These are phyloP conservation scores for Epichloe gansuensis DNA, from an alignment of 2,329 filamentous ascomycete species.

Conservation along the genomic window DNA sequence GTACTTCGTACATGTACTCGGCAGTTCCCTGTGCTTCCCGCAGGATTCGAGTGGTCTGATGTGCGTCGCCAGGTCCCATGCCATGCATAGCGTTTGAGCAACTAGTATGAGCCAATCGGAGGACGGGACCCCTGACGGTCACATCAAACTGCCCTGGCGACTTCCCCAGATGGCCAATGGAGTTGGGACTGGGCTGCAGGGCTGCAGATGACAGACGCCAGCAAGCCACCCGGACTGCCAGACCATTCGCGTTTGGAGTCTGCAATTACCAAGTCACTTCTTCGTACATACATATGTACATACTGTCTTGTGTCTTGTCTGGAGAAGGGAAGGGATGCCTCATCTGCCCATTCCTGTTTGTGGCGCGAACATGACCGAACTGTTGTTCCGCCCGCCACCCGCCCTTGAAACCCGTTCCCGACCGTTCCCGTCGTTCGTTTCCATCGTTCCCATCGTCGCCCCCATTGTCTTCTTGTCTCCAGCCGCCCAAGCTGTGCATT, in stretches of 20 bases:
- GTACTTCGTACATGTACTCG: too few relatives aligned
- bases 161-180: background rate
- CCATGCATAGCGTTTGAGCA: background rate
- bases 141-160: background rate
- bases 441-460: background rate
- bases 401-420: background rate
- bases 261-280: too few relatives aligned
- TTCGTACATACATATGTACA: too few relatives aligned
- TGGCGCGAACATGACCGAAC: background rate
- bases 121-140: background rate
- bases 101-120: background rate
- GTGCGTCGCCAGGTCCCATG: background rate
- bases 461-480: background rate
- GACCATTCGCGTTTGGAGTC: too few relatives aligned
- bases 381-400: background rate
- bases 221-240: too few relatives aligned
- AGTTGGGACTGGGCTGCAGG: background rate
- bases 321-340: too few relatives aligned
- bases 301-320: too few relatives aligned
- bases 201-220: background rate
- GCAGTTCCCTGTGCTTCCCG: background rate
- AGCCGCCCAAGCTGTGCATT: slow-evolving; percentile 2
- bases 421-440: too few relatives aligned
- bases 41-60: background rate
- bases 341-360: background rate